These are phyloP conservation scores for Boletus tomentosulus DNA, from an alignment of 768 basidiomycete species.

Conservation along the genomic window DNA sequence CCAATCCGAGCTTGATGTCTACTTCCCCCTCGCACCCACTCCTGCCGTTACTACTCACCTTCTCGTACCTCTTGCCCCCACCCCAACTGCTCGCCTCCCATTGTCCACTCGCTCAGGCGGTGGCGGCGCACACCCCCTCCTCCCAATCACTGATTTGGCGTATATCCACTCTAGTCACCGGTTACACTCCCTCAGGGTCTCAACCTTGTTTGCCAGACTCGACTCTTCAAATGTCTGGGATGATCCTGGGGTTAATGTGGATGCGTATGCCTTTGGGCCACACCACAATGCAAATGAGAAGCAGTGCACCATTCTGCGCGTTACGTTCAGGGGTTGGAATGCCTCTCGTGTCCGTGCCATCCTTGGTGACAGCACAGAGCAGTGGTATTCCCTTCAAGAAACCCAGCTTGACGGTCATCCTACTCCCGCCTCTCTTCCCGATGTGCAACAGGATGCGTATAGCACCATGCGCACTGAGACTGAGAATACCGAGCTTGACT, in stretches of 20 bases:
- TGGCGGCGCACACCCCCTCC: slow-evolving; percentile 31
- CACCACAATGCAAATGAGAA: slow-evolving; percentile 34
- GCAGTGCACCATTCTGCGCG: slow-evolving; percentile 60
- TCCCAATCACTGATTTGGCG: slow-evolving; percentile 52
- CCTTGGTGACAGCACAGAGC: slow-evolving; percentile 65
- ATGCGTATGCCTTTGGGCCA: slow-evolving; percentile 58
- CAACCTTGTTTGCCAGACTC: slow-evolving; percentile 64
- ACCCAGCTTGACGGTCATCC: slow-evolving; percentile 18
- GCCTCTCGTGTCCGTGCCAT: slow-evolving; percentile 59
- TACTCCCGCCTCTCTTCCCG: neutral
- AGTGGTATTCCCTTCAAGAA: slow-evolving; percentile 77
- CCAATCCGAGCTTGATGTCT: slow-evolving; percentile 51
- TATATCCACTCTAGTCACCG: slow-evolving; percentile 50
- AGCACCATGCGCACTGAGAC: neutral
- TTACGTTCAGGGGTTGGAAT: slow-evolving; percentile 75
- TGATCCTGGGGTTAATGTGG: slow-evolving; percentile 43
- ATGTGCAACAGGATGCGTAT: slow-evolving; percentile 1
- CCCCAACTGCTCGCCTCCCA: slow-evolving; percentile 63
- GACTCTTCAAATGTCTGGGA: slow-evolving; percentile 67
- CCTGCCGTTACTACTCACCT: slow-evolving; percentile 58
- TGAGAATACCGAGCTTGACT: slow-evolving; percentile 9
- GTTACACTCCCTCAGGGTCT: slow-evolving; percentile 59
- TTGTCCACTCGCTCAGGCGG: slow-evolving; percentile 33
- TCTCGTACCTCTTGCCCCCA: slow-evolving; percentile 73
- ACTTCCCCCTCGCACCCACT: slow-evolving; percentile 45